Conservation (phyloP, 2,329 filamentous ascomycete species). For the Xylariaceae sp. region DNA sequence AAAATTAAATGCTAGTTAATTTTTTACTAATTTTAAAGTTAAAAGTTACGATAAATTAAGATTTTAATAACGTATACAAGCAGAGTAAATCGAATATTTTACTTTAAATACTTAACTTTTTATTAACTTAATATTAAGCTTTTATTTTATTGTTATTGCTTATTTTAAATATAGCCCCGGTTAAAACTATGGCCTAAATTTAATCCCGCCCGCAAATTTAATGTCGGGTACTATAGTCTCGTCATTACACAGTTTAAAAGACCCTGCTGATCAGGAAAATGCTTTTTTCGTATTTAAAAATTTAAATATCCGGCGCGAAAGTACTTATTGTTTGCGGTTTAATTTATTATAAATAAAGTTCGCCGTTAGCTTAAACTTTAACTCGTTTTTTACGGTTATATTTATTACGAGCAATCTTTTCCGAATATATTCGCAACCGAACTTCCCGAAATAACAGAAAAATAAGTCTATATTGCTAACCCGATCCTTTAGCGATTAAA, state of each 20-base stretch:
- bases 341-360: constrained; percentile 73
- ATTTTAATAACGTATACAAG: constrained; percentile 55
- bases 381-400: constrained; percentile 36
- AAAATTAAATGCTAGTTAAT: constrained; percentile 85
- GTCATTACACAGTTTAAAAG: constrained; percentile 81
- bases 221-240: constrained; percentile 78
- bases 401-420: constrained; percentile 61
- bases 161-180: constrained; percentile 47
- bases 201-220: constrained; percentile 51
- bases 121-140: constrained; percentile 35
- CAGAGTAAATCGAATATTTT: constrained; percentile 58
- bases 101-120: neutral
- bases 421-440: constrained; percentile 68
- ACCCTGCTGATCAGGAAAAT: constrained; percentile 76
- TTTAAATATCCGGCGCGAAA: constrained; percentile 77
- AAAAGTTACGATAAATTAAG: constrained; percentile 52
- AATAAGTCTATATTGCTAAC: constrained; percentile 74
- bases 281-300: constrained; percentile 93
- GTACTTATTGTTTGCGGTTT: constrained; percentile 76
- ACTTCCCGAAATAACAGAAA: constrained; percentile 78
- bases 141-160: constrained; percentile 41
- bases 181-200: constrained; percentile 47
- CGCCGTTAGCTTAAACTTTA: constrained; percentile 28
- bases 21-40: constrained; percentile 85
- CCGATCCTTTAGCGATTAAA: constrained; percentile 83